Evolutionary conservation across 2,329 filamentous ascomycete species (phyloP).

Genomic region (Berkeleyomyces basicola): DNA sequence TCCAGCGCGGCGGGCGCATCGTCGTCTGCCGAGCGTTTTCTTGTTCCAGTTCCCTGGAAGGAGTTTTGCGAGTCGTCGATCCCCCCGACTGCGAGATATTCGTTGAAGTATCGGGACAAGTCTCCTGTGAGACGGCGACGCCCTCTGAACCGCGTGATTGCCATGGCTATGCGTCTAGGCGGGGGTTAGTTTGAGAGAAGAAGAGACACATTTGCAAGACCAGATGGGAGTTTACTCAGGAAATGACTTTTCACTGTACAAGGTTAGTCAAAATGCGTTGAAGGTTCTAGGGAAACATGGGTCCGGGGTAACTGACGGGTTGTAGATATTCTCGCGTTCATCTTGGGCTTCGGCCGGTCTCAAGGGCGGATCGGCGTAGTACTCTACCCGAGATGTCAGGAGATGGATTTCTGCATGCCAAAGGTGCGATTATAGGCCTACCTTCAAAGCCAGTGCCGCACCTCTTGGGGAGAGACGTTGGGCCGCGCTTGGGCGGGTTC

Average conservation of each 20-base stretch:
- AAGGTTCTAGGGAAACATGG: too few relatives aligned
- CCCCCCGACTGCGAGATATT: slow-evolving; percentile 71
- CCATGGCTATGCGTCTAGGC: slow-evolving; percentile 4
- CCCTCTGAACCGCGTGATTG: slow-evolving; percentile 17
- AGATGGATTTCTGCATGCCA: not conserved
- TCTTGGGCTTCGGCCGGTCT: slow-evolving; percentile 50
- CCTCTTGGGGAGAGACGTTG: slow-evolving; percentile 19
- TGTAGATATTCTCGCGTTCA: slow-evolving; percentile 50
- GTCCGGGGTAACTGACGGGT: slow-evolving; percentile 29
- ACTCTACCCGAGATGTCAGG: slow-evolving; percentile 30
- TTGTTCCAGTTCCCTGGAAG: slow-evolving; percentile 38
- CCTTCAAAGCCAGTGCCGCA: slow-evolving; percentile 55
- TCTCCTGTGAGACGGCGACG: slow-evolving; percentile 56
- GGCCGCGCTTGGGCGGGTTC: not conserved
- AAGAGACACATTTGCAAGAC: not conserved
- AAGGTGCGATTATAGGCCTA: slow-evolving; percentile 17
- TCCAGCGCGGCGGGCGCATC: slow-evolving; percentile 19
- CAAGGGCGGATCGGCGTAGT: slow-evolving; percentile 63
- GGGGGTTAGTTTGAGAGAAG: not conserved
- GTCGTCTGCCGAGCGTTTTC: slow-evolving; percentile 29
- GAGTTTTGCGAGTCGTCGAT: slow-evolving; percentile 41
- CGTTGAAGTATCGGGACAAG: slow-evolving; percentile 50
- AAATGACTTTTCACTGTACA: slow-evolving; percentile 33
- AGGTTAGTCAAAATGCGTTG: slow-evolving; percentile 15
- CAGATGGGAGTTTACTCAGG: slow-evolving; percentile 29